Evolutionary conservation across 306 rosid species (phyloP).

Genomic region (Acacia confusa): DNA sequence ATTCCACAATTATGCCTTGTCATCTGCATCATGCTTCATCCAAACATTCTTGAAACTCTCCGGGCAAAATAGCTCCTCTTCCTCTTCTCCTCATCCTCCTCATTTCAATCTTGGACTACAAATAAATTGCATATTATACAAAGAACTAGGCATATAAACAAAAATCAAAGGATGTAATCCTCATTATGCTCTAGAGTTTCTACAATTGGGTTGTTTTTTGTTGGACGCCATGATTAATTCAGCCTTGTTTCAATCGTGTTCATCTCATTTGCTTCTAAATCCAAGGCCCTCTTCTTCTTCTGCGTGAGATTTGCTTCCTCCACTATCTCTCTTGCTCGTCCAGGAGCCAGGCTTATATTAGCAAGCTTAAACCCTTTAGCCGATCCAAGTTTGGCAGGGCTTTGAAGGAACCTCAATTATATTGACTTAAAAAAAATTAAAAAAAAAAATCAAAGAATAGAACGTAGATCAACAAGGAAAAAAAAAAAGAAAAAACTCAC

Average conservation of each 20-base stretch:
- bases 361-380: slow-evolving; percentile 86
- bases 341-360: slow-evolving; percentile 53
- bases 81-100: no score
- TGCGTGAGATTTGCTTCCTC: slow-evolving; percentile 28
- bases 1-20: no score
- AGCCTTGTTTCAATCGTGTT: slow-evolving; percentile 43
- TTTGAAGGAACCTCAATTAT: slow-evolving; percentile 73
- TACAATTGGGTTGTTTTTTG: not conserved
- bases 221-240: slow-evolving; percentile 46
- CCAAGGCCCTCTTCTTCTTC: slow-evolving; percentile 22
- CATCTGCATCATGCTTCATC: no score
- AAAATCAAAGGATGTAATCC: not conserved
- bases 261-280: slow-evolving; percentile 44
- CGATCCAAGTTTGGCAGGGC: slow-evolving; percentile 60
- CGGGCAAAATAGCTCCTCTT: no score
- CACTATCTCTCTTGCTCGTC: slow-evolving; percentile 52
- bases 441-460: no score
- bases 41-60: no score
- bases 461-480: no score
- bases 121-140: no score
- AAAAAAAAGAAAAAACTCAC: no score
- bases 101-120: no score
- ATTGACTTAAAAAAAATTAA: slow-evolving; percentile 17
- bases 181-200: not conserved
- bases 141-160: no score